Base-by-base conservation (phyloP, 306 rosid species). In the Glycine tomentella region DNA sequence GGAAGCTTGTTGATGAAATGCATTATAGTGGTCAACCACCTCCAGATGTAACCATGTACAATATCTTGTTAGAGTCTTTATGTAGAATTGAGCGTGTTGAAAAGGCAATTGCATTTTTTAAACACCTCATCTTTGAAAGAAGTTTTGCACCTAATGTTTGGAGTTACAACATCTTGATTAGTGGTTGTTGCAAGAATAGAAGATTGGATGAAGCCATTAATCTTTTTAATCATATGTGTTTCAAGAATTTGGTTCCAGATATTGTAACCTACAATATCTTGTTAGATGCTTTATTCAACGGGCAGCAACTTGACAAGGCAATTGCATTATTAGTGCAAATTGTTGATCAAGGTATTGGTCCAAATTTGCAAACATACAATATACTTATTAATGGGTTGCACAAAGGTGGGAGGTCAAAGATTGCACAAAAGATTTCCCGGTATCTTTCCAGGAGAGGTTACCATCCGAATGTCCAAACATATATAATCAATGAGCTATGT, bases 121-220 rank as follows among this genome's bases (percentile, higher is more conserved):
- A 72, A 36, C 65, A 9, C 5, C 77, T 72, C 51, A 72, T 52
- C 76, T 52, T 53, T 55, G 16, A 38, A 9, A 73, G 77, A 15
- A 38, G 10, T 36, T 53, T 73, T 53, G 38, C 16, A 14, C 79
- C 79, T 45, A 45, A 59, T 59, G 70, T 45, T 59, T 25, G 58
- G 79, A 59, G 79, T 44, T 75, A 75, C 69, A 58, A 75, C 57
- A 75, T 75, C 57, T 45, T 75, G 56, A 75, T 75, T 75, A 17
- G 44, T 58, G 57, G 79, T 58, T 75, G 25, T 58, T 58, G 79
- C 57, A 25, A 75, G 79, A 58, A 42, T 75, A 25, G 51, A 17
- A 58, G 79, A 59, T 25, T 75, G 25, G 45, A 59, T 13, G 79
- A 75, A 75, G 79, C 79, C 56, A 4, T 17, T 13, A 58, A 14